phyloP scores from a whole-genome alignment of 2,329 filamentous ascomycete species.

The Peltaster fructicola region DNA sequence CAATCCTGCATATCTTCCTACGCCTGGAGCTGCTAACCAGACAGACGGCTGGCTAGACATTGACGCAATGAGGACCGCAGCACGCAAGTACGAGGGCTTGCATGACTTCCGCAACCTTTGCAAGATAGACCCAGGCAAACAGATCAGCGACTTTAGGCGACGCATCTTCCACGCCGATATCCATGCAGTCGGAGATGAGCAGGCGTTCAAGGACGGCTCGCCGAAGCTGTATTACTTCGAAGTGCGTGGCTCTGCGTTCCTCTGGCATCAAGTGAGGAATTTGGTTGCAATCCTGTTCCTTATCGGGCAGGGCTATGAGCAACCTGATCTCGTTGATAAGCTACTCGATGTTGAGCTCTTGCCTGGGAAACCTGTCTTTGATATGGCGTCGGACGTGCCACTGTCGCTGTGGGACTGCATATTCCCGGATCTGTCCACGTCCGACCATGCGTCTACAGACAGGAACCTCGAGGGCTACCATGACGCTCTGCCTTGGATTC shows the following conservation, averaged over 20 bases:
- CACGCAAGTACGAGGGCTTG: slow-evolving; percentile 58
- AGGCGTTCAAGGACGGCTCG: slow-evolving; percentile 2
- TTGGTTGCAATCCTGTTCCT: slow-evolving; percentile 89
- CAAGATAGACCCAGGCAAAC: slow-evolving; percentile 79
- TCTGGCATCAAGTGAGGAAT: slow-evolving; percentile 96
- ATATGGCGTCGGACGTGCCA: slow-evolving; percentile 78
- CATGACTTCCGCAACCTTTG: slow-evolving; percentile 97
- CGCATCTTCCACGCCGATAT: slow-evolving; percentile 68
- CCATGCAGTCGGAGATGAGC: slow-evolving; percentile 37
- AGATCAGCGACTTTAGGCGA: slow-evolving; percentile 67
- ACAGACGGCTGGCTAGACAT: slow-evolving; percentile 69
- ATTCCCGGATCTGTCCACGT: slow-evolving; percentile 42
- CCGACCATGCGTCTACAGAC: slow-evolving; percentile 16
- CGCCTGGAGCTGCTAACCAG: slow-evolving; percentile 23
- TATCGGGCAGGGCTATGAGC: slow-evolving; percentile 73
- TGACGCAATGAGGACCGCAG: slow-evolving; percentile 66
- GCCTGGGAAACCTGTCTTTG: slow-evolving; percentile 67
- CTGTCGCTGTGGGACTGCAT: slow-evolving; percentile 93
- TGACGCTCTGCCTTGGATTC: slow-evolving; percentile 60
- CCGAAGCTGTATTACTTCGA: slow-evolving; percentile 72
- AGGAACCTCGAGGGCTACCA: slow-evolving; percentile 18
- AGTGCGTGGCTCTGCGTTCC: slow-evolving; percentile 76
- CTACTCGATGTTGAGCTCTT: slow-evolving; percentile 56
- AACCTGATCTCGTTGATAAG: slow-evolving; percentile 51
- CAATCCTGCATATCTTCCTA: slow-evolving; percentile 66